Conservation (phyloP, 2,329 filamentous ascomycete genomes). For the Fusarium sp. region DNA sequence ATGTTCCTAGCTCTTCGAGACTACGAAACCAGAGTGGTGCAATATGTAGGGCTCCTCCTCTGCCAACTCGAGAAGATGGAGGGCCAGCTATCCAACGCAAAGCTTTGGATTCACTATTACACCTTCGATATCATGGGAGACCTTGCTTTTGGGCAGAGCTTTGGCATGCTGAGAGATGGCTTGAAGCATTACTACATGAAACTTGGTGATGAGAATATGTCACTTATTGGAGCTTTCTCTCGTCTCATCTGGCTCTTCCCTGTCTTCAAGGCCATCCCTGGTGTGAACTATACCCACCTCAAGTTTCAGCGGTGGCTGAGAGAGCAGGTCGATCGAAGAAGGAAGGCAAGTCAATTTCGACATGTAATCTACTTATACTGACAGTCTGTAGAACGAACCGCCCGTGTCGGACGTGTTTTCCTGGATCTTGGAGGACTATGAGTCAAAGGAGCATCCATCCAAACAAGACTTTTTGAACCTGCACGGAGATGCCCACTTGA, state of each 20-base stretch:
- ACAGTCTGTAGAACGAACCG: conserved; percentile 11
- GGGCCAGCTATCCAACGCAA: conserved; percentile 43
- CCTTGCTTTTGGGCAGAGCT: conserved; percentile 52
- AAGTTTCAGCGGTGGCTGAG: conserved; percentile 22
- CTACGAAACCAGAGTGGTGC: conserved; percentile 45
- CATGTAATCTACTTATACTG: background rate
- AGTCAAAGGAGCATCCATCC: conserved; percentile 20
- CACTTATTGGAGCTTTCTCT: conserved; percentile 36
- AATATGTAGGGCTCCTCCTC: conserved; percentile 40
- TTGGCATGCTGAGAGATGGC: conserved; percentile 48
- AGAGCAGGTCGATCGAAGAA: conserved; percentile 20
- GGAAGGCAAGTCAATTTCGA: background rate
- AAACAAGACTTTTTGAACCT: conserved; percentile 41
- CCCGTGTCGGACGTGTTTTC: conserved; percentile 47
- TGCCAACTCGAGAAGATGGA: conserved; percentile 21
- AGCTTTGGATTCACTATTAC: conserved; percentile 49
- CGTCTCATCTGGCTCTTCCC: conserved; percentile 32
- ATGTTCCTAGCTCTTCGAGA: conserved; percentile 33
- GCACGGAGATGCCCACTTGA: conserved; percentile 45
- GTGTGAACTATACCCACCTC: conserved; percentile 2
- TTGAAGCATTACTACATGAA: conserved; percentile 44
- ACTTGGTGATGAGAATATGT: conserved; percentile 40
- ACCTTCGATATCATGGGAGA: conserved; percentile 55
- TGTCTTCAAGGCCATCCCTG: conserved; percentile 16
- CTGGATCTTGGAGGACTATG: conserved; percentile 46